These are phyloP conservation scores for Hyaloscypha finlandica DNA, from an alignment of 495 filamentous ascomycete species.

Conservation along the genomic window DNA sequence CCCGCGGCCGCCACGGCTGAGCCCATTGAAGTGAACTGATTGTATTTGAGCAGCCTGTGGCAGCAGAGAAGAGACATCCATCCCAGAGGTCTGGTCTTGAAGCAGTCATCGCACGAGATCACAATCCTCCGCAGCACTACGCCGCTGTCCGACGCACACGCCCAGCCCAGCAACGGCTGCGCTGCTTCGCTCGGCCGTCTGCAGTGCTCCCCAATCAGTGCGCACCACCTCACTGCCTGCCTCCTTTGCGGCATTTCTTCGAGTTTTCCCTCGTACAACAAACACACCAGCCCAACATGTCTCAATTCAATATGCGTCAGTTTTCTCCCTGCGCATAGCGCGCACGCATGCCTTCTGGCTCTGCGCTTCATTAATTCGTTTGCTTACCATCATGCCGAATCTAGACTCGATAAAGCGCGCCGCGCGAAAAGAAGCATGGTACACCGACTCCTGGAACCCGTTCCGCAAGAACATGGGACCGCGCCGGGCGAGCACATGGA, in stretches of 20 bases:
- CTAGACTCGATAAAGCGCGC: slow-evolving; percentile 30
- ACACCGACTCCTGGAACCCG: slow-evolving; percentile 30
- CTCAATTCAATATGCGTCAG: slow-evolving; percentile 28
- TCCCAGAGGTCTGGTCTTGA: not conserved
- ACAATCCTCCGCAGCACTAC: not conserved
- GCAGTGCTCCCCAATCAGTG: not conserved
- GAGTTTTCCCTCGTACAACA: not conserved
- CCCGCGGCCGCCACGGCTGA: not conserved
- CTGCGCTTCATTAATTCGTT: slow-evolving; percentile 9
- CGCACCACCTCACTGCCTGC: slow-evolving; percentile 1
- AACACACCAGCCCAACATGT: slow-evolving; percentile 1
- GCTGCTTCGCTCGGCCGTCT: not conserved
- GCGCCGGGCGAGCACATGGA: slow-evolving; percentile 21
- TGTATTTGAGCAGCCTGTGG: not conserved
- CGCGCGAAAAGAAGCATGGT: slow-evolving; percentile 34
- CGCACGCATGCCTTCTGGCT: slow-evolving; percentile 13
- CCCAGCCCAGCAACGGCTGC: not conserved
- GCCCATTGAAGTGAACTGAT: not conserved
- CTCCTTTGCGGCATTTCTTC: not conserved
- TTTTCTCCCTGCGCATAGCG: slow-evolving; percentile 19
- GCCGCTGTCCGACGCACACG: not conserved
- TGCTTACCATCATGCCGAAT: slow-evolving; percentile 20
- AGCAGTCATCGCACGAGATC: not conserved
- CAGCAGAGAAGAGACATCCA: not conserved
- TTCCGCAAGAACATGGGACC: slow-evolving; percentile 22